Base-by-base conservation (phyloP, 2,329 filamentous ascomycete genomes). In the Arthrobotrys entomopaga region DNA sequence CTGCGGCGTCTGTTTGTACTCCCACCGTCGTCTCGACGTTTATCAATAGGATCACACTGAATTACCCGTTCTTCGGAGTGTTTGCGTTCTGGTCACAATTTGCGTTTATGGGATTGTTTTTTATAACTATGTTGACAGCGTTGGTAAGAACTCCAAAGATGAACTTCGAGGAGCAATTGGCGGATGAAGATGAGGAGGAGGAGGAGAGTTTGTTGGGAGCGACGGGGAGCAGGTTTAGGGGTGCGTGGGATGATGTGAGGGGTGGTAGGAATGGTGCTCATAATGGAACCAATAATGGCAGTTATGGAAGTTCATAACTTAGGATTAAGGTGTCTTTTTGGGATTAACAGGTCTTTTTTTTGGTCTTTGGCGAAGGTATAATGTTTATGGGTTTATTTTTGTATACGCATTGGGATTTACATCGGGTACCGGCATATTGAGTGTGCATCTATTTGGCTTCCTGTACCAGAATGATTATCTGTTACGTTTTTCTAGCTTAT, bases 1-100 rank as follows among this genome's bases (percentile, higher is more conserved):
- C 85, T n/a, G 85, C 86, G n/a, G 91, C 92, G 2, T 86, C 89
- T 72, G 89, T 96, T 20, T 99, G 95, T 85, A 98, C 93, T 0
- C 93, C 95, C 0, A 94, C 90, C 20, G 89, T 97, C 42, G 91
- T 93, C 81, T 95, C 91, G 72, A 97, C 92, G 0, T 96, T 99
- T 82, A 85, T 99, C 77, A 97, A 98, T 82, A 89, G 93, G 50
- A 88, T 97, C 74, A 93, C 91, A 20, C 87, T 97, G 79, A 97
- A 96, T 80, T 99, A 95, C 86, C 93, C 95, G 4, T 92, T 97
- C 80, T 96, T 99, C 79, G 95, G 95, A 10, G 88, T 90, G 10
- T 84, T 98, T n/a, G 87, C 92, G 77, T 99, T 98, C 82, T 99
- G 93, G 93, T 91, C 93, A 0, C 95, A 99, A 79, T 98, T 97